Evolutionary conservation across 2,329 filamentous ascomycete species (phyloP).

Genomic region (Claviceps cyperi): DNA sequence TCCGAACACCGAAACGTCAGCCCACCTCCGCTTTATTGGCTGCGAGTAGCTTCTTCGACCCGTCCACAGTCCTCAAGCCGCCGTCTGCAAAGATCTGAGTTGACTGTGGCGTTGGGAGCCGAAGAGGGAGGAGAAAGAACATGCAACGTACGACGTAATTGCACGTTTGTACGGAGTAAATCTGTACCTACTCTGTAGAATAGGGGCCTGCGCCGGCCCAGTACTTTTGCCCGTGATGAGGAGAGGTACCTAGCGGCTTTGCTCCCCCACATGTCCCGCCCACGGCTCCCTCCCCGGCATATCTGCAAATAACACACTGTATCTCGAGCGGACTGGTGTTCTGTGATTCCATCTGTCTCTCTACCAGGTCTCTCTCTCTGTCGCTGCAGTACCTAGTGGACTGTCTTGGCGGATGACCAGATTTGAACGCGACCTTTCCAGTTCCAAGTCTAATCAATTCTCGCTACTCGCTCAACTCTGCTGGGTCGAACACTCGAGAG

Average conservation of each 20-base stretch:
- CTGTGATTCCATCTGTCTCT: background rate
- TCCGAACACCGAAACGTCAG: background rate
- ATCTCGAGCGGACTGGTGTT: background rate
- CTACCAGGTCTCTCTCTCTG: background rate
- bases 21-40: background rate
- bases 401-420: background rate
- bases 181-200: background rate
- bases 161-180: background rate
- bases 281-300: background rate
- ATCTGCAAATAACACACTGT: background rate
- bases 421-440: background rate
- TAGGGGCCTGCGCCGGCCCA: too few relatives aligned
- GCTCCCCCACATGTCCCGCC: background rate
- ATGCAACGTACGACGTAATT: background rate
- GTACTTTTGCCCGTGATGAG: background rate
- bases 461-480: background rate
- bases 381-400: background rate
- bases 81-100: background rate
- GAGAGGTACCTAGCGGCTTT: background rate
- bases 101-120: background rate
- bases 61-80: background rate
- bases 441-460: background rate
- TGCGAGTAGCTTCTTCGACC: too few relatives aligned
- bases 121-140: background rate
- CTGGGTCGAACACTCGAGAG: background rate